Base-by-base conservation (phyloP, 139 green algal genomes). In the Chlamydomonas sphaeroides region DNA sequence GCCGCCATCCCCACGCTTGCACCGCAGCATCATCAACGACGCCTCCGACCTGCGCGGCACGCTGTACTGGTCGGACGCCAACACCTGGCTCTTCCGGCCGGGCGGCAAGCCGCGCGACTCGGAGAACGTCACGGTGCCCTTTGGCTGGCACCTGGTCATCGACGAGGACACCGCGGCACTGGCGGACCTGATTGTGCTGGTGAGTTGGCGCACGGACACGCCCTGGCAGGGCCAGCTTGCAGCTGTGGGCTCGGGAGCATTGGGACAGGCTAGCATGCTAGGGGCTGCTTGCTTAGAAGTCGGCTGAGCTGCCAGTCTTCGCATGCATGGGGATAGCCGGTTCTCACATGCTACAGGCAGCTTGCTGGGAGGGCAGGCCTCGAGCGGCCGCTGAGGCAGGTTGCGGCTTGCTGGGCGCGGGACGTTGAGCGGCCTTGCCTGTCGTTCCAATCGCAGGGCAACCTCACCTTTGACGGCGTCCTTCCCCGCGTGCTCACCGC, bases 101-200 rank as follows among this genome's bases (percentile, higher is more conserved):
- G 63, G 45, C 68, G 18, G 57, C 72, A 89, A 79, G 51, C 85
- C 85, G 1, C 2, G 15, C 6, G 28, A 45, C 2, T 78, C 71
- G 33, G 49, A 42, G 3, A 79, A 86, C 70, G 72, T 84, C 18
- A 86, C 67, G 28, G 63, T 86, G 5, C 81, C 86, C 2, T 79
- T 56, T 25, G 85, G 87, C 53, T 91, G 83, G 87, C 57, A 76
- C 73, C 79, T 89, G 7, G 69, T 85, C 38, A 78, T 89, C 17
- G 84, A 86, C 36, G 78, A 71, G 66, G 69, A 63, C 26, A 65
- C 83, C 8, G 73, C 84, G 30, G n/a, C 61, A 7, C 51, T 91
- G 11, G 36, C 30, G 2, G 18, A 42, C 3, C 39, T 86, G 4
- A 26, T 75, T 1, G 78, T 91, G 21, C 80, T 87, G 68, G 85